phyloP scores from a whole-genome alignment of 768 basidiomycete genomes.

The Leucosporidium scottii region DNA sequence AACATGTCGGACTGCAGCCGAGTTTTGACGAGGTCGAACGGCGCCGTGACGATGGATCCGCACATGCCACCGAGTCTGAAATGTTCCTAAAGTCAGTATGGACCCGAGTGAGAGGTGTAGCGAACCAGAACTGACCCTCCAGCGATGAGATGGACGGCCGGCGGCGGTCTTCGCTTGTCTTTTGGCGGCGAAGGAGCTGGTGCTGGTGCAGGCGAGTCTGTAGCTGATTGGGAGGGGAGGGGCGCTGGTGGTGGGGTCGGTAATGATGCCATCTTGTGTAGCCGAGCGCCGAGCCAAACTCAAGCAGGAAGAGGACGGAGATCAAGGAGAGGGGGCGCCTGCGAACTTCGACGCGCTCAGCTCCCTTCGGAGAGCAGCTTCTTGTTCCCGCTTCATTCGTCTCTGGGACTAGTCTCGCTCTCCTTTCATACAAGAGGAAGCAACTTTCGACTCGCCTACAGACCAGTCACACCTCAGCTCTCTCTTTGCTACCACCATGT shows the following conservation, averaged over 20 bases:
- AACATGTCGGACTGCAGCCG: constrained; percentile 79
- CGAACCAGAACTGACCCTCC: constrained; percentile 27
- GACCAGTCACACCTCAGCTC: no score
- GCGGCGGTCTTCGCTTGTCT: constrained; percentile 15
- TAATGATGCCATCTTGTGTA: not conserved
- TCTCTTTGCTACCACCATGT: not conserved
- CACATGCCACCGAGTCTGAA: constrained; percentile 89
- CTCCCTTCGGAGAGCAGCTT: no score
- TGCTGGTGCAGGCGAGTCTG: constrained; percentile 5
- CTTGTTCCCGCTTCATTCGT: no score
- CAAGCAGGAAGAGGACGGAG: no score
- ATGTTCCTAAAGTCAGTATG: not conserved
- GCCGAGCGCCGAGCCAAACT: not conserved
- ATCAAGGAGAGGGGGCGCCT: no score
- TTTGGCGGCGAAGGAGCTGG: not conserved
- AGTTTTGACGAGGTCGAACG: constrained; percentile 98
- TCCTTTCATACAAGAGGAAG: no score
- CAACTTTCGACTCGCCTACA: no score
- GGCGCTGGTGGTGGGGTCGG: not conserved
- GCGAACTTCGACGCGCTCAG: no score
- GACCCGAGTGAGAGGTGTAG: not conserved
- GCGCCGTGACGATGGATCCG: constrained; percentile 90
- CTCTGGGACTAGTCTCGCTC: no score
- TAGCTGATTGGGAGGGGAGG: not conserved
- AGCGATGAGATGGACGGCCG: constrained; percentile 36